Base-by-base conservation (phyloP, 2,329 filamentous ascomycete species). In the Blastomyces percursus region DNA sequence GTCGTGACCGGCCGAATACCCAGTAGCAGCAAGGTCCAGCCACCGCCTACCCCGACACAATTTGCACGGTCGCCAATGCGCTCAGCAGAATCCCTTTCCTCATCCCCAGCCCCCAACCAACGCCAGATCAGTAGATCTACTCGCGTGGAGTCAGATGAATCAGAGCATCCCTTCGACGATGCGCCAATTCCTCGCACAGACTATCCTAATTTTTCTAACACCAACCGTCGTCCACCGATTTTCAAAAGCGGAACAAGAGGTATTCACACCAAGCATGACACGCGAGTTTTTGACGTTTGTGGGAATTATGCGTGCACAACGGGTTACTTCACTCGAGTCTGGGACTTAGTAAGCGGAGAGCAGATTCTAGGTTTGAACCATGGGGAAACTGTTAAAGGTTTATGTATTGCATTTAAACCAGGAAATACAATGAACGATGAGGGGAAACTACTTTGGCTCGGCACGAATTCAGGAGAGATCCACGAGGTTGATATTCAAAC, bases 291-390 rank as follows among this genome's bases (percentile, higher is more conserved):
- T 71, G 92, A 94, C 65, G 86, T 96, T 2, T 96, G 90, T 71
- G 94, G 94, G 8, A 87, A 92, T 66, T 86, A 88, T 67, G 86
- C 94, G 8, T 96, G 91, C 72, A 93, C 92, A 0, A 90, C 89
- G 19, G 94, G 93, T 5, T 88, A 89, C 66, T 81, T 94, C 65
- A 97, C 93, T 1, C 84, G 90, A 64, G 90, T 92, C 0, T 99
- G 94, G 92, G 93, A 87, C 72, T 75, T 96, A 30, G 77, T 86
- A 12, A 91, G 91, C 61, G 93, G 93, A 2, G 89, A 95, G 68
- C 81, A 90, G 59, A 71, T 96, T 16, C 84, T 96, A 81, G 94
- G 86, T 68, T 76, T 96, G 66, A 83, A 86, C 60, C 92, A 96
- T 73, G 89, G 88, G 1, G 94, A 99, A 71, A 90, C 88, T 1